Conservation (phyloP, 2,329 filamentous ascomycete species). For the Periconia sp. region DNA sequence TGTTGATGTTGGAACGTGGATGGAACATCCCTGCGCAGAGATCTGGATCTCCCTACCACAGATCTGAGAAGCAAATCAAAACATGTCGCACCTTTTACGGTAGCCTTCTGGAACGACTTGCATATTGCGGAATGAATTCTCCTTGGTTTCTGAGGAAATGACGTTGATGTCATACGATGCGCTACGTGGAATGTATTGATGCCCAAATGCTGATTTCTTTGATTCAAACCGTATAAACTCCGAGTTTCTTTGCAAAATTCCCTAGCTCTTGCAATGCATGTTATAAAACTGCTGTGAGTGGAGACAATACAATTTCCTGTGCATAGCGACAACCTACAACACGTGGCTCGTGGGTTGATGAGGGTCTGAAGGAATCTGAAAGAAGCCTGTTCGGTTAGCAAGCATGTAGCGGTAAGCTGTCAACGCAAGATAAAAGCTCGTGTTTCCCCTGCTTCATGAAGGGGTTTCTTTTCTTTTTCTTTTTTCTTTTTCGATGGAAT, state of each 20-base stretch:
- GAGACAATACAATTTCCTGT: background rate
- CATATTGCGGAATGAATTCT: background rate
- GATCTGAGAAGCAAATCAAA: background rate
- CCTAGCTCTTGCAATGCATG: background rate
- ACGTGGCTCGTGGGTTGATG: no score
- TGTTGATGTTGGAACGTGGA: conserved; percentile 17
- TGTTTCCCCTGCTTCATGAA: no score
- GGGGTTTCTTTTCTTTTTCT: no score
- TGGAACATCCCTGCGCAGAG: conserved; percentile 26
- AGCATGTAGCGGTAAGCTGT: no score
- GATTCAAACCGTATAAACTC: background rate
- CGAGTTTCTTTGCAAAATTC: background rate
- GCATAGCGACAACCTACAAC: no score
- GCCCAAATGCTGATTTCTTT: background rate
- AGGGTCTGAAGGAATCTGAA: no score
- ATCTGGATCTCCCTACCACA: conserved; percentile 2
- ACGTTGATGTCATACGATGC: background rate
- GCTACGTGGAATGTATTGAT: background rate
- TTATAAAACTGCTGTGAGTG: background rate
- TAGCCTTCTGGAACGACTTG: background rate
- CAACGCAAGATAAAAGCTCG: no score
- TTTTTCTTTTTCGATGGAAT: no score
- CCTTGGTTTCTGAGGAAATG: background rate
- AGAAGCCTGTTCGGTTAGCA: no score
- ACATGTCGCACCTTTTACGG: background rate